Evolutionary conservation across 2,329 filamentous ascomycete species (phyloP).

Genomic region (Taxawa tesnikishii): DNA sequence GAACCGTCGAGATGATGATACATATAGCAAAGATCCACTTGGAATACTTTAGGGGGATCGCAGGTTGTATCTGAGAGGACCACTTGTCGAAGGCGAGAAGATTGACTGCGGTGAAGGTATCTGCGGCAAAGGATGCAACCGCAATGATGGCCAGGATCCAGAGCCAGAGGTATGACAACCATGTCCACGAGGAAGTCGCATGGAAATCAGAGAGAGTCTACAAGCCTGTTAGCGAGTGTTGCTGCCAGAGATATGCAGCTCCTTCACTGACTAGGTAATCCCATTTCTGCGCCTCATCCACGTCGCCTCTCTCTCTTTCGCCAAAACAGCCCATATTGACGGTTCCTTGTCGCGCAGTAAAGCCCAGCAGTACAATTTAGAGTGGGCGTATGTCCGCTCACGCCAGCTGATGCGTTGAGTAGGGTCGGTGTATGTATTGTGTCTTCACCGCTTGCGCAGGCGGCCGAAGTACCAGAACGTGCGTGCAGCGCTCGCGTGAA

Average conservation of each 20-base stretch:
- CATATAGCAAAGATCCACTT: slow-evolving; percentile 94
- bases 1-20: slow-evolving; percentile 80
- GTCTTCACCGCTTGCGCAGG: too few relatives aligned
- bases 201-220: slow-evolving; percentile 62
- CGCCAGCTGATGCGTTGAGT: slow-evolving; percentile 5
- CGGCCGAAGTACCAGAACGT: too few relatives aligned
- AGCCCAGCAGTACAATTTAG: too few relatives aligned
- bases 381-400: slow-evolving; percentile 2
- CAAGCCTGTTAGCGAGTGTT: slow-evolving; percentile 12
- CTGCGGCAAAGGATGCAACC: slow-evolving; percentile 73
- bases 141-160: slow-evolving; percentile 71
- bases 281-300: slow-evolving; percentile 53
- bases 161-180: slow-evolving; percentile 73
- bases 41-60: slow-evolving; percentile 62
- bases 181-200: slow-evolving; percentile 62
- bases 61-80: slow-evolving; percentile 71
- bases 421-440: background rate
- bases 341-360: background rate
- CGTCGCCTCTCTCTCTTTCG: slow-evolving; percentile 22
- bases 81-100: slow-evolving; percentile 80
- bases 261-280: slow-evolving; percentile 64
- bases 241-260: background rate
- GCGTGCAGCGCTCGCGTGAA: too few relatives aligned
- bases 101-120: slow-evolving; percentile 88
- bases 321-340: slow-evolving; percentile 21